Evolutionary conservation across 345 rosid species (phyloP).

Genomic region (Clarkia xantiana): DNA sequence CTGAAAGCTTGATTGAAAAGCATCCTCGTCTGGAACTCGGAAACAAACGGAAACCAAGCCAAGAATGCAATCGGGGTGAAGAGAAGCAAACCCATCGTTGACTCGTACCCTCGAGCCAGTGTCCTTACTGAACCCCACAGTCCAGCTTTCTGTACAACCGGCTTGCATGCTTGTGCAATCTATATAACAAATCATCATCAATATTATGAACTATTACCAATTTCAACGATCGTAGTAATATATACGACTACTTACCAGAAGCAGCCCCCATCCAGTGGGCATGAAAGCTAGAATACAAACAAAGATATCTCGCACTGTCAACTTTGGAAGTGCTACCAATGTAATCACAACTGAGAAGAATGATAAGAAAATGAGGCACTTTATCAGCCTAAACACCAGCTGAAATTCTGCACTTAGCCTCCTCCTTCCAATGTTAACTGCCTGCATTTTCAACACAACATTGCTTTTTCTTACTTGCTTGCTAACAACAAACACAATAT

Average conservation of each 20-base stretch:
- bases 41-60: constrained; percentile 98
- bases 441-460: constrained; percentile 31
- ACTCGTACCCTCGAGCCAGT: constrained; percentile 89
- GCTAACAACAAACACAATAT: too few species aligned
- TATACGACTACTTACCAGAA: constrained; percentile 48
- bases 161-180: constrained; percentile 97
- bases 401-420: constrained; percentile 87
- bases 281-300: constrained; percentile 93
- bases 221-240: too few species aligned
- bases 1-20: constrained; percentile 99
- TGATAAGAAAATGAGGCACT: constrained; percentile 81
- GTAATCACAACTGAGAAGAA: constrained; percentile 62
- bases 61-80: constrained; percentile 97
- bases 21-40: constrained; percentile 99
- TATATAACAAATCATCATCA: constrained; percentile 14
- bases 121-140: constrained; percentile 86
- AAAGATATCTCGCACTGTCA: constrained; percentile 73
- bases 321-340: constrained; percentile 54
- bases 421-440: constrained; percentile 81
- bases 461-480: too few species aligned
- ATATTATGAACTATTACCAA: not conserved
- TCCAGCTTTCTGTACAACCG: constrained; percentile 55
- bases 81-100: constrained; percentile 75
- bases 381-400: constrained; percentile 79
- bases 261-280: constrained; percentile 99